Evolutionary conservation across 2,329 filamentous ascomycete genomes (phyloP).

Genomic region (Nakataea oryzae): DNA sequence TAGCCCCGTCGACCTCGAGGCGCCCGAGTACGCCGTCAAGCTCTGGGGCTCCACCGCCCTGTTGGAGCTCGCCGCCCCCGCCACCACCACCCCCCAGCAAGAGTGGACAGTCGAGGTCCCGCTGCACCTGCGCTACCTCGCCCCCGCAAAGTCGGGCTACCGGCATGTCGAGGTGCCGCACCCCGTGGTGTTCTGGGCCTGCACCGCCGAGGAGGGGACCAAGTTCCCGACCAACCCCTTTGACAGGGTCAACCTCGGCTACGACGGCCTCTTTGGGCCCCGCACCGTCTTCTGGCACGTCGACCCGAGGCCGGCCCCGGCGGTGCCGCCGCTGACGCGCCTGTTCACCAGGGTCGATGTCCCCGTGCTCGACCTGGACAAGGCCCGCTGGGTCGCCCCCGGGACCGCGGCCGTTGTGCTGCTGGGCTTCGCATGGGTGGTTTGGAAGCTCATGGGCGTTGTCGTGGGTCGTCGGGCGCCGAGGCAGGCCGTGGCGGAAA

Average conservation of each 20-base stretch:
- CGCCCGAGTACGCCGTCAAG: conserved; percentile 67
- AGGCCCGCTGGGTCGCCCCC: conserved; percentile 34
- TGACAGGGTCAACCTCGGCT: conserved; percentile 74
- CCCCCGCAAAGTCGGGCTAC: conserved; percentile 46
- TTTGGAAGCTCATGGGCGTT: conserved; percentile 43
- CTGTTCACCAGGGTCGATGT: conserved; percentile 48
- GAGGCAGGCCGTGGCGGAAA: conserved; percentile 10
- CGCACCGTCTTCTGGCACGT: conserved; percentile 79
- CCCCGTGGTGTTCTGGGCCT: conserved; percentile 87
- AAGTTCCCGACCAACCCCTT: conserved; percentile 75
- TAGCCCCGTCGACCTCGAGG: conserved; percentile 79
- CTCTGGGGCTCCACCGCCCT: conserved; percentile 74
- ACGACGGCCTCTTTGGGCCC: conserved; percentile 67
- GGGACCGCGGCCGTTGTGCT: conserved; percentile 50
- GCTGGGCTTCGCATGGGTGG: conserved; percentile 59
- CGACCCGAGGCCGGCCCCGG: conserved; percentile 32
- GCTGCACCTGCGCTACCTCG: conserved; percentile 75
- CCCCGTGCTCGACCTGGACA: conserved; percentile 52
- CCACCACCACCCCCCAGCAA: conserved; percentile 15
- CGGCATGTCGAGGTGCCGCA: conserved; percentile 55
- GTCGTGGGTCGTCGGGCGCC: conserved; percentile 1
- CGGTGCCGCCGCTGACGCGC: conserved; percentile 11
- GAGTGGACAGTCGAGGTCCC: conserved; percentile 64
- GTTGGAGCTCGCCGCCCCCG: conserved; percentile 57
- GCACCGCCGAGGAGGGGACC: conserved; percentile 51